These are phyloP conservation scores for Kwoniella newhampshirensis DNA, from an alignment of 768 basidiomycete genomes.

Conservation along the genomic window DNA sequence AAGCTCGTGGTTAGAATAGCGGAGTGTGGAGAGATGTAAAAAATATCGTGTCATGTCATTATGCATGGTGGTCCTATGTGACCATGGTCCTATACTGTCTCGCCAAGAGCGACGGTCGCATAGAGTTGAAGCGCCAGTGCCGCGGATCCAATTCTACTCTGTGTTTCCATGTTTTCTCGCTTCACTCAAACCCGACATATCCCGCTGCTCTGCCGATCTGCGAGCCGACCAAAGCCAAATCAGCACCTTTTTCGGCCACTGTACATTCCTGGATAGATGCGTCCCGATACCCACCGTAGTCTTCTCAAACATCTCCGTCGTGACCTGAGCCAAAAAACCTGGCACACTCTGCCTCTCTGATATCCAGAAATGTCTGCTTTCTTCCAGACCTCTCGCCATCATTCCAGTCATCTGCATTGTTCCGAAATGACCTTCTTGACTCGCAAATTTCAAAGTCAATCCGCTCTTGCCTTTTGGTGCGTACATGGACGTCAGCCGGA, in stretches of 20 bases:
- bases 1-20: constrained; percentile 41
- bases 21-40: constrained; percentile 53
- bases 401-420: constrained; percentile 53
- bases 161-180: too few species aligned
- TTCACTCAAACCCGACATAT: constrained; percentile 40
- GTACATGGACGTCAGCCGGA: constrained; percentile 85
- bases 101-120: too few species aligned
- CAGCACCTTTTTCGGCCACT: neutral
- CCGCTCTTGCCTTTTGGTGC: constrained; percentile 84
- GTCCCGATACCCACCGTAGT: constrained; percentile 57
- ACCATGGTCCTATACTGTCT: too few species aligned
- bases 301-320: constrained; percentile 81
- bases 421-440: constrained; percentile 53
- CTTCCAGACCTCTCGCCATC: constrained; percentile 60
- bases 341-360: constrained; percentile 81
- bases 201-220: constrained; percentile 45
- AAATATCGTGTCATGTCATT: neutral
- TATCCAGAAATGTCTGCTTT: constrained; percentile 81
- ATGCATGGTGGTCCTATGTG: too few species aligned
- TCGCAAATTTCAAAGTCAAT: constrained; percentile 58
- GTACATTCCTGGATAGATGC: too few species aligned
- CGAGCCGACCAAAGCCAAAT: neutral
- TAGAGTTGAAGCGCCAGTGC: too few species aligned
- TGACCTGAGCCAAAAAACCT: constrained; percentile 83
- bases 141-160: neutral